Base-by-base conservation (phyloP, 2,329 filamentous ascomycete species). In the Talaromyces islandicus region DNA sequence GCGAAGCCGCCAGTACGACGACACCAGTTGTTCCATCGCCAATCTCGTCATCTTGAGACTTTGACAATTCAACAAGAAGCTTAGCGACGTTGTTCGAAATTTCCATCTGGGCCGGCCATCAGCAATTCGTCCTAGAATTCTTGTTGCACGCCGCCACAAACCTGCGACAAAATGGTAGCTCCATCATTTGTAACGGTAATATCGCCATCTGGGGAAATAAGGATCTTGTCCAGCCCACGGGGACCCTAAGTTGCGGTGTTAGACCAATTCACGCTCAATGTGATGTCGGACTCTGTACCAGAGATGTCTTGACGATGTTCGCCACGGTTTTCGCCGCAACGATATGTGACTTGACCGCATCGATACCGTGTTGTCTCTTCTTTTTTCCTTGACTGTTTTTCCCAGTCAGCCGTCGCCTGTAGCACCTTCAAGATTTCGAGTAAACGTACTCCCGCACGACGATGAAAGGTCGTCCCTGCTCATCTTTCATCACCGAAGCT, bases 171-270 rank as follows among this genome's bases (percentile, higher is more conserved):
- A 70, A 99, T 99, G 52, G 94, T 99, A 59, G 95, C 95, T 71
- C 94, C 94, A 80, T 99, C 94, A 81, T 99, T 99, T 68, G 94
- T 99, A 64, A 99, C 92, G 64, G 94, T 99, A 76, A 99, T 99
- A 78, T 99, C 94, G 75, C 94, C 94, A 75, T 99, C 94, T 63
- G 94, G 90, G 56, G 94, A 99, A 70, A 99, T 99, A 69, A 99
- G 85, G 73, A 99, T 99, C 83, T 99, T 99, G 83, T 99, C 94
- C 72, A 99, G 87, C 65, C 94, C 94, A 68, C 94, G 89, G 58
- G 94, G 94, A 56, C 94, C 94, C 83, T 85, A 58, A 27, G 41
- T 38, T 21, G 48, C 12, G 57, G 58, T 54, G 25, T 55, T 3
- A 29, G 29, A 51, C 21, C 25, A 48, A 24, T 53, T 7, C 32